Percentiles rank a stretch among this genome's conserved stretches.
Evolutionary conservation across 1,139 yeast genomes (phyloP).

Genomic region (Magnusiomyces fungicola): DNA sequence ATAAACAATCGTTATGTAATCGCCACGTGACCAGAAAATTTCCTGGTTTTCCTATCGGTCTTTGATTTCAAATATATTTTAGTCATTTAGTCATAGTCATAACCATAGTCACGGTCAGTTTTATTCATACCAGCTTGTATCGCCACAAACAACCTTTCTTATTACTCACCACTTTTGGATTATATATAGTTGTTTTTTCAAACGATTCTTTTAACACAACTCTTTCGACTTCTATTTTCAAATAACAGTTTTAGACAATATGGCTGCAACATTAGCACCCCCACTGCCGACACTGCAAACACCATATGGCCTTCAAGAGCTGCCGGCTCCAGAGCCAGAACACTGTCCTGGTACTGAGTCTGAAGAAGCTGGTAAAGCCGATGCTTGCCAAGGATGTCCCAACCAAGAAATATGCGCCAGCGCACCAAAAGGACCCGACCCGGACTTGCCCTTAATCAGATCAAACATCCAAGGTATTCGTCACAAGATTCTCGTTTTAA

Average conservation of each 20-base stretch:
- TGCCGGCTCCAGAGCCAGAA: conserved; percentile 54
- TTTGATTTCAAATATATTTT: too few relatives aligned
- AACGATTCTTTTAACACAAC: too few relatives aligned
- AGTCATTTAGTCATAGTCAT: too few relatives aligned
- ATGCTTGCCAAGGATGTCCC: conserved; percentile 93
- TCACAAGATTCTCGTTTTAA: conserved; percentile 78
- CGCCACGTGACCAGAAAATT: too few relatives aligned
- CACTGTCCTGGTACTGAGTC: conserved; percentile 99
- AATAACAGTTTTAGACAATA: background rate
- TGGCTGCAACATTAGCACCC: background rate
- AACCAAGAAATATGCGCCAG: conserved; percentile 86
- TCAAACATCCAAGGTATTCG: conserved; percentile 58
- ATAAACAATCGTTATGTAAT: too few relatives aligned
- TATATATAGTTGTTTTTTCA: too few relatives aligned
- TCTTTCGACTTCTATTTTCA: too few relatives aligned
- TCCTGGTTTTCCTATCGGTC: too few relatives aligned
- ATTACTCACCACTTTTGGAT: too few relatives aligned
- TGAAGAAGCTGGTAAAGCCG: conserved; percentile 85
- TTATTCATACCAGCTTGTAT: too few relatives aligned
- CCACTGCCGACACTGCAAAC: background rate
- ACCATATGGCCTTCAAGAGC: conserved; percentile 4
- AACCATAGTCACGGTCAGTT: too few relatives aligned
- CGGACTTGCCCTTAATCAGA: conserved; percentile 77
- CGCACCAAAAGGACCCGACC: conserved; percentile 91
- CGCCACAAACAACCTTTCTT: too few relatives aligned